Evolutionary conservation across 352 stramenopile species (phyloP), one percentile per base, ranked within the genome.

Genomic region (Pseudoperonospora humuli): DNA sequence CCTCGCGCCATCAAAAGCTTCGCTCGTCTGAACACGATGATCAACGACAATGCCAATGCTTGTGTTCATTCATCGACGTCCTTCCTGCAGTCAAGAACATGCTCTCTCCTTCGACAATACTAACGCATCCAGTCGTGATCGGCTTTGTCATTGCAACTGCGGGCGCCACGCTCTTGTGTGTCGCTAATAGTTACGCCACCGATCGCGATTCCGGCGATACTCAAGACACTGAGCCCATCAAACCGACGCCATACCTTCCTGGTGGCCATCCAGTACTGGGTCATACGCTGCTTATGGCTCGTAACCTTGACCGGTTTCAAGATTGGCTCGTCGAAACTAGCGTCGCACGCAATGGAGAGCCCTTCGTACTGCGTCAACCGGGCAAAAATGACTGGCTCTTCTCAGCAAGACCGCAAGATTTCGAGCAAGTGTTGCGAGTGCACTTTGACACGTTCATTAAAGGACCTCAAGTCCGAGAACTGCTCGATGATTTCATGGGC

Each of bases 361-460:
- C 61, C 0, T 64, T 64, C 25, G 44, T 61, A 2, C 45, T 79
- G 34, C 56, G 57, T 25, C 65, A 70, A 32, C 62, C 70, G 3
- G 65, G 62, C 11, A 61, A 61, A 26, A 71, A 72, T 23, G 52
- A 62, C 43, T 64, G 55, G 53, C 23, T 78, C 26, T 58, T 75
- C 20, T 53, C 70, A 5, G 50, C 66, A 4, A 51, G 62, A 9
- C 65, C 68, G 0, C 38, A 70, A 20, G 43, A 68, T 31, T 75
- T 75, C 15, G 63, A 83, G 24, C 65, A 83, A 32, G 63, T 83
- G 26, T 31, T 75, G n/a, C 59, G 59, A 34, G 54, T 57, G 8
- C 70, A 83, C 23, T 77, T 75, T 27, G 65, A 75, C 17, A 62
- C 45, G 24, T 82, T 82, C 26, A 57, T 61, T 29, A 82, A 79